Base-by-base conservation (phyloP, 768 basidiomycete species). In the Termitomyces bulborhizus region DNA sequence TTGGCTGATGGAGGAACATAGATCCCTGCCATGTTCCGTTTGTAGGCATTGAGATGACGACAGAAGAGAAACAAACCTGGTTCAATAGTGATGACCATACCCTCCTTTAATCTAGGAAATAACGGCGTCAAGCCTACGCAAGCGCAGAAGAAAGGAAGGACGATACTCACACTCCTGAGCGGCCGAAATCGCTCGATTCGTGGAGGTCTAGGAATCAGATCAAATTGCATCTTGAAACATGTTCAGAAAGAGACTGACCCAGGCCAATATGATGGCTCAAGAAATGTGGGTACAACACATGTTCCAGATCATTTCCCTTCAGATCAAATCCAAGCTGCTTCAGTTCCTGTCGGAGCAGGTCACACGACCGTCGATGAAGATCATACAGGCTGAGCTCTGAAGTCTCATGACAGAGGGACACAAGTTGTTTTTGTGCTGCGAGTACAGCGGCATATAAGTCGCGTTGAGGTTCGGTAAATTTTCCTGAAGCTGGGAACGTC, bases 51-150 rank as follows among this genome's bases (percentile, higher is more conserved):
- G 46, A 6, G 29, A 46, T 9, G 49, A 39, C 40, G 46, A 34
- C 6, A 8, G 36, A 32, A 24, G 26, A 6, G 7, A 6, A 18
- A 57, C 69, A 47, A 61, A 84, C 88, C 91, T 56, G 92, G 93
- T 65, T 97, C 95, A 56, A 98, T 80, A 0, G 95, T 97, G 43
- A 97, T 83, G 6, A 97, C 91, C 84, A 93, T 97, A 0, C 94
- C 94, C 6, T 78, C 77, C 58, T 84, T 78, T 53, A 98, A 67
- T 26, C 93, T 90, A 57, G 47, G 42, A 21, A 51, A 40, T 54
- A 26, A 9, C 29, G 21, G 49, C 27, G 16, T 55, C 27, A 56
- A 24, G 11, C 13, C 13, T 36, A 41, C n/a, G 29, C 8, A n/a
- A 50, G 41, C 42, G 42, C 16, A 48, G 24, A 57, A 21, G 15